These are phyloP conservation scores for Pulveroboletus sp. DNA, from an alignment of 768 basidiomycete genomes.

Conservation along the genomic window DNA sequence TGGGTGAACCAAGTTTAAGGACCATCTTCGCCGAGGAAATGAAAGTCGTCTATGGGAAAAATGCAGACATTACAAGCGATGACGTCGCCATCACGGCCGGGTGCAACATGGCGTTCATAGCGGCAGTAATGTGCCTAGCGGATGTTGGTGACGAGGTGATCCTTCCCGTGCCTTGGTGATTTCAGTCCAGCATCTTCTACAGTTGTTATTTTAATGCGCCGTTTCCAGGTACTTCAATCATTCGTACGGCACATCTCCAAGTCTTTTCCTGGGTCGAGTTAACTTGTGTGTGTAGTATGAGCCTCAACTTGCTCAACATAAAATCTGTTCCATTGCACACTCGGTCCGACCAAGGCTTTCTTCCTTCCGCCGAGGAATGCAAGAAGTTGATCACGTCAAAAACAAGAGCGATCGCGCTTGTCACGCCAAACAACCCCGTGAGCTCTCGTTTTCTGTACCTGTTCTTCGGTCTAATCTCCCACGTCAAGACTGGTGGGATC, in stretches of 20 bases:
- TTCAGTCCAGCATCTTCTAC: neutral
- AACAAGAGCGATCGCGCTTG: conserved; percentile 68
- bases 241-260: conserved; percentile 35
- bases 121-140: conserved; percentile 59
- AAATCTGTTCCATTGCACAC: conserved; percentile 53
- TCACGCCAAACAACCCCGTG: conserved; percentile 77
- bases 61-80: conserved; percentile 43
- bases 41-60: conserved; percentile 49
- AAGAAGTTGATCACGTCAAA: conserved; percentile 48
- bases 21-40: conserved; percentile 57
- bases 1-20: conserved; percentile 54
- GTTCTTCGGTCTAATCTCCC: neutral
- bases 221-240: conserved; percentile 62
- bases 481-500: conserved; percentile 58
- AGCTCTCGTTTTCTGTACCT: conserved; percentile 7
- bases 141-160: conserved; percentile 68
- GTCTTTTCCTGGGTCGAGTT: neutral
- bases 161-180: conserved; percentile 66
- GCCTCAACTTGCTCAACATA: conserved; percentile 58
- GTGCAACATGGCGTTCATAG: conserved; percentile 70
- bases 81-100: conserved; percentile 71
- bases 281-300: conserved; percentile 48
- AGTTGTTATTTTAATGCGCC: neutral
- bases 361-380: conserved; percentile 53
- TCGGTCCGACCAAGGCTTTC: conserved; percentile 48